These are phyloP conservation scores for Ceriops tagal DNA, from an alignment of 345 rosid species.

Conservation along the genomic window DNA sequence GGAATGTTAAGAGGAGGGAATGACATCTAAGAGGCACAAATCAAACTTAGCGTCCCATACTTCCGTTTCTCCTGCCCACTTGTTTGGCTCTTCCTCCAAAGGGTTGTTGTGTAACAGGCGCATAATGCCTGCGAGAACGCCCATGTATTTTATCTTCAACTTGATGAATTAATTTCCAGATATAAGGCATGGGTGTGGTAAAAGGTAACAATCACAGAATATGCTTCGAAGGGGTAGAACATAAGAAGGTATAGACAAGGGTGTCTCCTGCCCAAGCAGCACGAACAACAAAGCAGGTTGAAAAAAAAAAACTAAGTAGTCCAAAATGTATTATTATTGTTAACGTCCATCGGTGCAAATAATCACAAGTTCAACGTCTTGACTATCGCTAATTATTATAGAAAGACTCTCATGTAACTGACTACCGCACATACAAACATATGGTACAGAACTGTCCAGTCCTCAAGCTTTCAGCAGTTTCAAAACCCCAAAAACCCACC, in stretches of 20 bases:
- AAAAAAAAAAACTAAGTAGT: neutral
- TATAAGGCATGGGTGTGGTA: slow-evolving; percentile 11
- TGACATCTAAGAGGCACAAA: no score
- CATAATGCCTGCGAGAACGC: no score
- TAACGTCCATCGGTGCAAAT: slow-evolving; percentile 27
- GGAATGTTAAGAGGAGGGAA: no score
- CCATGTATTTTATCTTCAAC: no score
- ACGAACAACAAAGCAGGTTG: neutral
- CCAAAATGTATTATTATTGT: slow-evolving; percentile 31
- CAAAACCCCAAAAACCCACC: neutral
- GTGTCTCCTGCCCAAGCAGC: slow-evolving; percentile 21
- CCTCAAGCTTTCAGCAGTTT: slow-evolving; percentile 13
- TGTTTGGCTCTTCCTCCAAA: no score
- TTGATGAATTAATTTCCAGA: no score
- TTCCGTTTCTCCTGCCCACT: no score
- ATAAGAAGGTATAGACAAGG: neutral
- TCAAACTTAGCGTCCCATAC: neutral
- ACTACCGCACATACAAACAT: slow-evolving; percentile 48
- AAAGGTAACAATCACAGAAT: slow-evolving; percentile 10
- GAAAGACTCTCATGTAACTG: slow-evolving; percentile 50
- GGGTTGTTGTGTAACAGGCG: no score
- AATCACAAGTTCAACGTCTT: slow-evolving; percentile 20
- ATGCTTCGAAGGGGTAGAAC: neutral
- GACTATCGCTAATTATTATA: slow-evolving; percentile 31
- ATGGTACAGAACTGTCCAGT: slow-evolving; percentile 37